phyloP scores from a whole-genome alignment of 768 basidiomycete species.

The Trichaptum fuscoviolaceum region DNA sequence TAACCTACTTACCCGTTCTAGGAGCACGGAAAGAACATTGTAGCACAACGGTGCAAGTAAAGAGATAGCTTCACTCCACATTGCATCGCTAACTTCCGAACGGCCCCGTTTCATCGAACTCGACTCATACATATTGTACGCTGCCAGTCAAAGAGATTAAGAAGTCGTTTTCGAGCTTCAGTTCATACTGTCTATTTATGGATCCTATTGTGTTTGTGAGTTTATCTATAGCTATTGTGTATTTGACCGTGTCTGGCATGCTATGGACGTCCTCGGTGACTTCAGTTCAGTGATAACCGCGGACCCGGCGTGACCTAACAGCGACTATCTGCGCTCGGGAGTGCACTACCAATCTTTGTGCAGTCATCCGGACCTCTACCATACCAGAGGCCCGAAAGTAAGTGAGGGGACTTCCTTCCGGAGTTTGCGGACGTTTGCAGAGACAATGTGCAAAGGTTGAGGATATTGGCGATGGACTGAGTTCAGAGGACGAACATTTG shows the following conservation, averaged over 20 bases:
- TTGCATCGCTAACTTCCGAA: neutral
- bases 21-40: slow-evolving; percentile 82
- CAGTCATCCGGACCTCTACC: neutral
- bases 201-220: neutral
- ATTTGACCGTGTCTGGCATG: neutral
- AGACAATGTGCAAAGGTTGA: neutral
- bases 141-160: neutral
- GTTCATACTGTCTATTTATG: neutral
- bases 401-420: neutral
- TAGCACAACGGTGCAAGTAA: slow-evolving; percentile 83
- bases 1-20: slow-evolving; percentile 21
- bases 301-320: neutral
- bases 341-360: neutral
- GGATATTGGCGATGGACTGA: neutral
- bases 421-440: neutral
- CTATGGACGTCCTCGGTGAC: neutral
- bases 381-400: neutral
- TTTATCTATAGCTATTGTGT: neutral
- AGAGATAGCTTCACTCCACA: neutral
- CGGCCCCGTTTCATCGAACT: neutral
- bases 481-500: neutral
- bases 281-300: neutral
- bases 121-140: neutral
- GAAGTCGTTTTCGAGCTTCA: neutral
- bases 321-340: neutral